Conservation (phyloP, 2,329 filamentous ascomycete species). For the Aspergillus sp. region DNA sequence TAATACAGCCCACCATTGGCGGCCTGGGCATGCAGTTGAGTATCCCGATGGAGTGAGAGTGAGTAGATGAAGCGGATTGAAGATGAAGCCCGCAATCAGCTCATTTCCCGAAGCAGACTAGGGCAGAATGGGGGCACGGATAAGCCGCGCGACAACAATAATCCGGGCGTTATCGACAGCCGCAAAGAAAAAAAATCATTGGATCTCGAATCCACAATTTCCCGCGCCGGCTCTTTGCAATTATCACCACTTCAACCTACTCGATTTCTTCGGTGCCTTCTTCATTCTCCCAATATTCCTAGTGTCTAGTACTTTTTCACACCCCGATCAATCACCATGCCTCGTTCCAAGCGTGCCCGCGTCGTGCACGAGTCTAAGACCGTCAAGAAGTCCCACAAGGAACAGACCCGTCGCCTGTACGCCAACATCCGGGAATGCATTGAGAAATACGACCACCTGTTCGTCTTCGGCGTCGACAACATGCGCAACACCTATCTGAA, state of each 20-base stretch:
- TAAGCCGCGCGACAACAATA: conserved; percentile 40
- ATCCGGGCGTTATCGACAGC: conserved; percentile 40
- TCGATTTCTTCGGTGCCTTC: too few species aligned
- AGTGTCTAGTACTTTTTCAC: background rate
- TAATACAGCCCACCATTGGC: background rate
- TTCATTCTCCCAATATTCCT: too few species aligned
- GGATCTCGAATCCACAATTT: conserved; percentile 24
- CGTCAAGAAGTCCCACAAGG: conserved; percentile 87
- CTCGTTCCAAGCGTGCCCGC: conserved; percentile 91
- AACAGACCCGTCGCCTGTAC: conserved; percentile 83
- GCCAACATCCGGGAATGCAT: conserved; percentile 82
- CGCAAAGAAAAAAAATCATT: conserved; percentile 35
- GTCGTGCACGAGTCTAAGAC: conserved; percentile 89
- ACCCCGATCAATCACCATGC: conserved; percentile 62
- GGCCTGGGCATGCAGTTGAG: background rate
- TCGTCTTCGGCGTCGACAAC: conserved; percentile 92
- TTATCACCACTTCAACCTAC: background rate
- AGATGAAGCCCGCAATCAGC: conserved; percentile 23
- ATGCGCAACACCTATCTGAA: conserved; percentile 98
- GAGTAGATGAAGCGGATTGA: conserved; percentile 5
- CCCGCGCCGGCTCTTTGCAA: conserved; percentile 19
- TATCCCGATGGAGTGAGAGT: background rate
- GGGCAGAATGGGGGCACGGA: conserved; percentile 29
- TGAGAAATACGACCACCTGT: conserved; percentile 84
- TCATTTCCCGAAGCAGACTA: conserved; percentile 37